Base-by-base conservation (phyloP, 1,284 basidiomycete genomes). In the Peniophora sp. region DNA sequence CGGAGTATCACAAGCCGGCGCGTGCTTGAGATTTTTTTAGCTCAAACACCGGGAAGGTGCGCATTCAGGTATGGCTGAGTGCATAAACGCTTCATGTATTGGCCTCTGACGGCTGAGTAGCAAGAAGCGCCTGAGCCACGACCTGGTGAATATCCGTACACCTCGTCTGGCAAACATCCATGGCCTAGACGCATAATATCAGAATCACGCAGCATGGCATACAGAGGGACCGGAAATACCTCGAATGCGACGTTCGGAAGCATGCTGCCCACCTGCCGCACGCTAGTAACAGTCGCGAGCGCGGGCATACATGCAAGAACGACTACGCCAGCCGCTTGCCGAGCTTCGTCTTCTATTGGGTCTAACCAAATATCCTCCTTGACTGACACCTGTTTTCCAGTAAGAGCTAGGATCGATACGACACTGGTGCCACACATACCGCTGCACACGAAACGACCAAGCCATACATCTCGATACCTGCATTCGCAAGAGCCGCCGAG, bases 241-340 rank as follows among this genome's bases (percentile, higher is more conserved):
- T 71, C 66, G 20, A 83, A 62, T n/a, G 73, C 66, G 49, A 81
- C 68, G 2, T 66, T 64, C 1, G 75, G 61, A 3, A 68, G 66
- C 66, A 87, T 74, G 52, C 74, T 72, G 11, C 94, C 93, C 6
- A 79, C 79, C 61, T 94, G 81, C 83, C 86, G 88, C 20, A 95
- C 55, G 61, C 79, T 89, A 2, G 93, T 95, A 11, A 95, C 70
- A 10, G 79, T 85, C n/a, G 80, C 83, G n/a, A 98, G 72, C 0
- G 95, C 94, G 47, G 96, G 95, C 74, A 98, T 83, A 54, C 83
- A 89, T 1, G 92, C 83, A 24, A 95, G 65, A 0, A 89, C 78
- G 14, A 97, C 56, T 17, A 76, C 81, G 0, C 86, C 85, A 16
- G 70, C 69, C 5, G 86, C 78, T 2, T 59, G 53, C 20, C 61